Percentiles rank a stretch among this genome's conserved stretches.
Conservation (phyloP, 2,329 filamentous ascomycete species). For the Fusarium anguioides region DNA sequence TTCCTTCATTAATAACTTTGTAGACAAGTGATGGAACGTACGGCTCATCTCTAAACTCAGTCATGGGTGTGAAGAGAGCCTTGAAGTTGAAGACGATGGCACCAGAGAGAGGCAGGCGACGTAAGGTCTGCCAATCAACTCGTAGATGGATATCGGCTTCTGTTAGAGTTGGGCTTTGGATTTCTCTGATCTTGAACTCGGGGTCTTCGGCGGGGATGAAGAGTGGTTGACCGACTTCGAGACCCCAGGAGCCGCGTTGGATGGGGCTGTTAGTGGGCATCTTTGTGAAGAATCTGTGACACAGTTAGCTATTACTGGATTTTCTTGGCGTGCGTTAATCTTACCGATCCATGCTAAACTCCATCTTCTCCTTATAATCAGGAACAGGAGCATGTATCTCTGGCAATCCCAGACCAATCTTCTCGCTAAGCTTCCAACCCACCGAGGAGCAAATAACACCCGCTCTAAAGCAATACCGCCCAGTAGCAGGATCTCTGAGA, state of each 20-base stretch:
- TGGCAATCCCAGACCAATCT: slow-evolving; percentile 76
- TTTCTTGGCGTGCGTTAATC: slow-evolving; percentile 25
- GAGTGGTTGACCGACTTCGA: slow-evolving; percentile 80
- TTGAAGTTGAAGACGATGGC: slow-evolving; percentile 90
- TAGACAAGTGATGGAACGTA: slow-evolving; percentile 75
- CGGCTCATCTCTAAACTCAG: slow-evolving; percentile 76
- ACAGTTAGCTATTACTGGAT: not conserved
- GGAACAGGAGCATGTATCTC: slow-evolving; percentile 81
- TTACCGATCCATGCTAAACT: slow-evolving; percentile 85
- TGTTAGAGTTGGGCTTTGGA: slow-evolving; percentile 67
- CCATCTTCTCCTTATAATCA: slow-evolving; percentile 89
- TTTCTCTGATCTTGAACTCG: slow-evolving; percentile 68
- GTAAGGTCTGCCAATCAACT: slow-evolving; percentile 89
- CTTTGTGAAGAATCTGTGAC: slow-evolving; percentile 78
- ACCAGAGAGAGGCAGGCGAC: slow-evolving; percentile 79
- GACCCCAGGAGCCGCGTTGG: slow-evolving; percentile 85
- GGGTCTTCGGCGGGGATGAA: slow-evolving; percentile 78
- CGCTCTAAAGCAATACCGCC: slow-evolving; percentile 78
- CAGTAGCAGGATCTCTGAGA: slow-evolving; percentile 75
- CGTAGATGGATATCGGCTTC: slow-evolving; percentile 73
- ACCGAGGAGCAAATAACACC: slow-evolving; percentile 82
- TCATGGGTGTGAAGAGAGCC: slow-evolving; percentile 80
- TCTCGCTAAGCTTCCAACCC: slow-evolving; percentile 81
- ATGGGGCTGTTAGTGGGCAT: slow-evolving; percentile 80
- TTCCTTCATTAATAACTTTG: slow-evolving; percentile 70